Base-by-base conservation (phyloP, 169 alveolate genomes). In the Plasmodium berghei region DNA sequence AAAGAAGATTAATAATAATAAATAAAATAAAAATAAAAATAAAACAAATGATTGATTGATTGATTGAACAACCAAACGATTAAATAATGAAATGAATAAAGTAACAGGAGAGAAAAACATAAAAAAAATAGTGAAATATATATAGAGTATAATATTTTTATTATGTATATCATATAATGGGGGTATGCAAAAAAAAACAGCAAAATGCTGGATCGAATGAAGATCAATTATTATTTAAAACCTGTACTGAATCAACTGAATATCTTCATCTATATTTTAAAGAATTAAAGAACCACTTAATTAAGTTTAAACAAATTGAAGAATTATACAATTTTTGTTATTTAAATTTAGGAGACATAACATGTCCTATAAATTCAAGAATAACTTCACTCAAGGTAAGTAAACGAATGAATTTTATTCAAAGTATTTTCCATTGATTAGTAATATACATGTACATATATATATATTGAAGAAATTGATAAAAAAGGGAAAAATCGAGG, bases 311-410 rank as follows among this genome's bases (percentile, higher is more conserved):
- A 14, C 62, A 75, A 66, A 48, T 46, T 52, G 88, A 75, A 42
- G 88, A 75, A 42, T 22, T 75, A 22, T 62, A 62, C 61, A 75
- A 75, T 56, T 75, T 56, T 18, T 75, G 88, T 55, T 75, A 63
- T 55, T 6, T 14, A 63, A 62, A 10, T n/a, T 34, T 75, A 42
- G 46, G 64, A 14, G 52, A 75, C 52, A 64, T 62, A 24, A 62
- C 62, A 55, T 62, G 24, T 40, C 62, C 87, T 48, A 62, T 74
- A 9, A 8, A 48, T 12, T 75, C 88, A 12, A 49, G 88, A 55
- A 75, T 56, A 18, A 75, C 88, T 3, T 42, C 88, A 2, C 66
- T 75, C 20, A 75, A 75, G 71, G 88, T 75, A 26, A 18, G 42
- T 18, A 52, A 52, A 34, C 42, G 8, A 34, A 0, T 5, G 8